Base-by-base conservation (phyloP, 257 asterid species). In the Linaria vulgaris region DNA sequence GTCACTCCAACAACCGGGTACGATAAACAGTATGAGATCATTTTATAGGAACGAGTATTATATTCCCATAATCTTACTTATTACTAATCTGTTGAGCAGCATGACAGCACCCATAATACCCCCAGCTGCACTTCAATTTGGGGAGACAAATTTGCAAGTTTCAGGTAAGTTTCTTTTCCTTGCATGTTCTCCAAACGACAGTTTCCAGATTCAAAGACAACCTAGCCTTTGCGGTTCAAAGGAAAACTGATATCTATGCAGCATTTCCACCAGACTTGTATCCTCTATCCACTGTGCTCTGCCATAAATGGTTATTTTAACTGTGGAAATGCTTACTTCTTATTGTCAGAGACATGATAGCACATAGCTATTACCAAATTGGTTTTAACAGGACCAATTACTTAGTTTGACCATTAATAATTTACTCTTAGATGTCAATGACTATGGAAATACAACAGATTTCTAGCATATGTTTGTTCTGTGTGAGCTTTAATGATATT, bases 1-100 rank as follows among this genome's bases (percentile, higher is more conserved):
- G 88, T 94, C 69, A 87, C 97, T 68, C 97, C 99, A 48, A 94
- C 99, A 34, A 84, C 99, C 0, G 97, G 97, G 99, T 94, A 87
- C 7, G 88, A 69, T 41, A 44, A 50, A 59, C 57, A 25, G n/a
- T n/a, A n/a, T n/a, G n/a, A n/a, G n/a, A n/a, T n/a, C n/a, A n/a
- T 55, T 27, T 13, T 46, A 34, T 1, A 58, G 44, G 56, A 61
- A 37, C 22, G 59, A 22, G 43, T 49, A 45, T 16, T 43, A 43
- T 19, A 12, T 21, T 21, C 34, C 1, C 11, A 41, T 39, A 5
- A 37, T 39, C 59, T 70, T 12, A 23, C 68, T 16, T 75, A 12
- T 41, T 25, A 22, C 21, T 66, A 30, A 64, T 46, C 19, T 31
- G 45, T 49, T 22, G 64, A 63, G 38, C 79, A 80, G 98, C 78